Evolutionary conservation across 805 yeast species (phyloP).

Genomic region (Lipomyces sp.): DNA sequence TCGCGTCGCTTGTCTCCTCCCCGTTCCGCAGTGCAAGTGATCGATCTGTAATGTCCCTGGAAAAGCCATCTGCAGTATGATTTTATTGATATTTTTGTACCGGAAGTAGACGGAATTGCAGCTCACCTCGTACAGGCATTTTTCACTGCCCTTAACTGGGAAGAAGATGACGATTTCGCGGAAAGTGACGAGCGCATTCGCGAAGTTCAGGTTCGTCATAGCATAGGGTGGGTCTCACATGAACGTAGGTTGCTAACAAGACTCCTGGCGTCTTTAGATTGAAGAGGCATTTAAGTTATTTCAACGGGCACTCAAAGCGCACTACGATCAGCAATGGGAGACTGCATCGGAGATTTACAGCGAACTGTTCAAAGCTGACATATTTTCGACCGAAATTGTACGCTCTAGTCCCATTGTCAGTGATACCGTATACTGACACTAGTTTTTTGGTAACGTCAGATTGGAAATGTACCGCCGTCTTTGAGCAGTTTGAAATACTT

Average conservation of each 20-base stretch:
- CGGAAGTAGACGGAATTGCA: neutral
- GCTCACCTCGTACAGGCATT: too few relatives aligned
- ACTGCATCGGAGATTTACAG: conserved; percentile 57
- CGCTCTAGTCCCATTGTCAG: neutral
- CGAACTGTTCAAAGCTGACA: conserved; percentile 64
- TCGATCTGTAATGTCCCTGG: conserved; percentile 1
- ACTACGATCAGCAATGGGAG: conserved; percentile 49
- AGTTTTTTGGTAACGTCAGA: conserved; percentile 11
- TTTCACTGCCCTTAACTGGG: conserved; percentile 75
- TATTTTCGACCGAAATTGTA: conserved; percentile 46
- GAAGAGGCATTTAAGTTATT: conserved; percentile 80
- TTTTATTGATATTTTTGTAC: neutral
- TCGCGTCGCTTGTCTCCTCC: too few relatives aligned
- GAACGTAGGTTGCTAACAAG: neutral
- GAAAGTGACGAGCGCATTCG: conserved; percentile 88
- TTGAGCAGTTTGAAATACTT: conserved; percentile 71
- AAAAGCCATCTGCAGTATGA: conserved; percentile 7
- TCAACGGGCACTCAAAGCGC: conserved; percentile 63
- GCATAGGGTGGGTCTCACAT: too few relatives aligned
- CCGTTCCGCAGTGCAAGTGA: too few relatives aligned
- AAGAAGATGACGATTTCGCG: conserved; percentile 62
- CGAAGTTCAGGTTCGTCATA: conserved; percentile 73
- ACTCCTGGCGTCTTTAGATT: conserved; percentile 36
- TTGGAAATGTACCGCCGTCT: conserved; percentile 53
- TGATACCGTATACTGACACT: neutral